Evolutionary conservation across 345 rosid genomes (phyloP).

Genomic region (Balakata baccata): DNA sequence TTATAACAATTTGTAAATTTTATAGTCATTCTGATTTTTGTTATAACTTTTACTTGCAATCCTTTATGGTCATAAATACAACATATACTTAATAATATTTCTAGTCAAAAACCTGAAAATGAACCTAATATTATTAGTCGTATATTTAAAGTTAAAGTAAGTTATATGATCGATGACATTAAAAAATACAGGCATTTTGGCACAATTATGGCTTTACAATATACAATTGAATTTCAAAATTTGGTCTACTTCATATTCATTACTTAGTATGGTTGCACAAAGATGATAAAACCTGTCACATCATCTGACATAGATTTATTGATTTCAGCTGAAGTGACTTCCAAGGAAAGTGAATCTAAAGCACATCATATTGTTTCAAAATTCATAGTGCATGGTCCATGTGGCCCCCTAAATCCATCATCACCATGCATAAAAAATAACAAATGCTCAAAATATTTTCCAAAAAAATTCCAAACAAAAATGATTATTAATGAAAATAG

Average conservation of each 20-base stretch:
- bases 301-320: background rate
- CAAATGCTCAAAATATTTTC: background rate
- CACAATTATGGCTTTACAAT: too few relatives aligned
- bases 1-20: too few relatives aligned
- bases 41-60: background rate
- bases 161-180: background rate
- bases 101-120: background rate
- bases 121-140: background rate
- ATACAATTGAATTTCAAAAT: slow-evolving; percentile 4
- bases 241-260: background rate
- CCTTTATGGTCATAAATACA: background rate
- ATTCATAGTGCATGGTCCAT: too few relatives aligned
- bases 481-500: background rate
- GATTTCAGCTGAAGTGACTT: background rate
- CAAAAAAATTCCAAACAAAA: background rate
- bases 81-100: background rate
- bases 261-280: too few relatives aligned
- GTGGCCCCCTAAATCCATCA: too few relatives aligned
- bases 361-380: too few relatives aligned
- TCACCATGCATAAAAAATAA: too few relatives aligned
- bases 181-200: background rate
- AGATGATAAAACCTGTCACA: background rate
- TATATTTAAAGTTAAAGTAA: background rate
- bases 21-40: background rate
- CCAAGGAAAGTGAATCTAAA: too few relatives aligned